Evolutionary conservation across 169 alveolate genomes (phyloP), one percentile per base, ranked within the genome.

Genomic region (Plasmodium gaboni): DNA sequence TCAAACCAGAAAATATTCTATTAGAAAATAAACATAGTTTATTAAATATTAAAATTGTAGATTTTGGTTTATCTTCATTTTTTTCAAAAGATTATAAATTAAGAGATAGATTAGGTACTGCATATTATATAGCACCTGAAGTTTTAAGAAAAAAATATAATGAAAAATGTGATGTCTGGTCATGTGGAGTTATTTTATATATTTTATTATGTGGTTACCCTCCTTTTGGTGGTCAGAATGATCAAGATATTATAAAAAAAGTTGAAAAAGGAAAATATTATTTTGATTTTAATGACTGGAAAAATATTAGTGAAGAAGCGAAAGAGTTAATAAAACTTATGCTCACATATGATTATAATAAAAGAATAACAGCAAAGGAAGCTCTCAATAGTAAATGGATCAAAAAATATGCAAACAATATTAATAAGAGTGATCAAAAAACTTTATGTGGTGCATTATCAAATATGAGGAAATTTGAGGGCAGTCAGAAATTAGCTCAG

Each of bases 341-440:
- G 96, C 92, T 98, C 70, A 93, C 94, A 22, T 94, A 76, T 74
- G 98, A 98, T 60, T 96, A 98, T 28, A 92, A 95, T 70, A 94
- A 96, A 93, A 73, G 99, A 57, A 69, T 94, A 12, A 94, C 98
- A 63, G 99, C 99, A 4, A 94, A 95, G 70, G 97, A 96, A 76
- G 99, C 99, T 6, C 93, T 97, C 71, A 87, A 93, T 55, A 98
- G 97, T 87, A 95, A 95, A 10, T 98, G 99, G 99, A 95, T 97
- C 44, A 87, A 88, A 55, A 95, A 93, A 71, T 93, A 89, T 87
- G 92, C 94, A 10, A 53, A 74, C 44, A 90, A 92, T 95, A 88
- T 76, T 65, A 89, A 71, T 87, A 95, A 78, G 26, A 83, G 88
- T 93, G 92, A 85, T 93, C 83, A 83, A 73, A 96, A 80, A 42